Base-by-base conservation (phyloP, 179 eudicot genomes). In the Silene noctiflora region DNA sequence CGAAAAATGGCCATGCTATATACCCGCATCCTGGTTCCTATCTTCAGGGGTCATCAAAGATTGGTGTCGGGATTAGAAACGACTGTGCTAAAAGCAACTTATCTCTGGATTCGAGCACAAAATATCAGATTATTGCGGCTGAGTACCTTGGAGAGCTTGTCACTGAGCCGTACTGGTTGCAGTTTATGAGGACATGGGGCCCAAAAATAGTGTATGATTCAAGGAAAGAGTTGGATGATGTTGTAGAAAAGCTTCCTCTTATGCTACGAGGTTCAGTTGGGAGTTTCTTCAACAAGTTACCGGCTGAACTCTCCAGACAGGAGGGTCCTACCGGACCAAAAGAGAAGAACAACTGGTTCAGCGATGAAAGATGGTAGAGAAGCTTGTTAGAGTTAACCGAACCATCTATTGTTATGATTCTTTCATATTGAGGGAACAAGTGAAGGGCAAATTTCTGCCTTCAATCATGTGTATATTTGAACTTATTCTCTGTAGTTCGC, bases 291-390 rank as follows among this genome's bases (percentile, higher is more conserved):
- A 73, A 74, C 74, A 91, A 89, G 83, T 65, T 95, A 14, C 97
- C 98, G 0, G 72, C 82, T 69, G 97, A 95, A 78, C 80, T 95
- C 73, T 89, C 78, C 63, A 85, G 83, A 12, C 89, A 93, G 85
- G 93, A 86, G 73, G 99, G 99, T 14, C 97, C 97, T 11, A 91
- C 92, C 16, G 99, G 99, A 22, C 99, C 99, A 0, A 95, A 93
- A 84, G 97, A 95, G 88, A 95, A 95, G 87, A 87, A 91, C 81
- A 93, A 91, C 39, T 95, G 99, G 99, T 55, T 71, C 39, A 97
- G 93, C 27, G 98, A 93, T 67, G 99, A 93, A 80, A 84, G 94
- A 81, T 92, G 89, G 82, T 92, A 88, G 82, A 13, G 59, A 53
- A 53, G 48, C 6, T 53, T 16, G 5, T 53, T 16, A 53, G 17